Conservation (phyloP, 2,329 filamentous ascomycete genomes). For the Furcasterigmium sp. region DNA sequence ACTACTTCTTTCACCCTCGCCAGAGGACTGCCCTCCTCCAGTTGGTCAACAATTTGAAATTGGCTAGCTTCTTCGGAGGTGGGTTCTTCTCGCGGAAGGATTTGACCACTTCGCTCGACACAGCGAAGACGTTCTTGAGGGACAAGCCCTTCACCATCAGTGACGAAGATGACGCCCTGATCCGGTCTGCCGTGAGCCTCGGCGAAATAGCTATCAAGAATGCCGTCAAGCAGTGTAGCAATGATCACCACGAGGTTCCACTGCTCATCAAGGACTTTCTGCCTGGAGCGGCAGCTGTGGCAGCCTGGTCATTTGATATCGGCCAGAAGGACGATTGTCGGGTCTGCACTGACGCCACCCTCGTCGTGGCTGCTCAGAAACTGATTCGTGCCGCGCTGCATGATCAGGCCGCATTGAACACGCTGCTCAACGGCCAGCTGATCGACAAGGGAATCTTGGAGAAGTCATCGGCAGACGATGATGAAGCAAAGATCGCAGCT, state of each 20-base stretch:
- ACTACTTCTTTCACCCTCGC: conserved; percentile 82
- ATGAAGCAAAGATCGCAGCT: not conserved
- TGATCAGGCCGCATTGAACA: conserved; percentile 36
- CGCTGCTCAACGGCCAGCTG: conserved; percentile 41
- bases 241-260: conserved; percentile 70
- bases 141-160: conserved; percentile 56
- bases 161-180: conserved; percentile 51
- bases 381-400: conserved; percentile 40
- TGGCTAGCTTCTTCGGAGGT: conserved; percentile 81
- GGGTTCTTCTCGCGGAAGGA: conserved; percentile 65
- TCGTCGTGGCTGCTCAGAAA: conserved; percentile 48
- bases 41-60: conserved; percentile 72
- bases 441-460: conserved; percentile 27
- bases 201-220: conserved; percentile 57
- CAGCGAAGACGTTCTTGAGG: conserved; percentile 61
- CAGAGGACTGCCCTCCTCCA: conserved; percentile 63
- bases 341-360: conserved; percentile 42
- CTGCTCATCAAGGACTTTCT: conserved; percentile 62
- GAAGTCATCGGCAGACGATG: not conserved
- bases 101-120: conserved; percentile 58
- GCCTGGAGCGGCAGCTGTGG: conserved; percentile 44
- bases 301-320: conserved; percentile 60
- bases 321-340: conserved; percentile 43
- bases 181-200: conserved; percentile 61
- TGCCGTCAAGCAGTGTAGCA: conserved; percentile 60